Conservation (phyloP, 805 yeast genomes). For the Hanseniaspora singularis region DNA sequence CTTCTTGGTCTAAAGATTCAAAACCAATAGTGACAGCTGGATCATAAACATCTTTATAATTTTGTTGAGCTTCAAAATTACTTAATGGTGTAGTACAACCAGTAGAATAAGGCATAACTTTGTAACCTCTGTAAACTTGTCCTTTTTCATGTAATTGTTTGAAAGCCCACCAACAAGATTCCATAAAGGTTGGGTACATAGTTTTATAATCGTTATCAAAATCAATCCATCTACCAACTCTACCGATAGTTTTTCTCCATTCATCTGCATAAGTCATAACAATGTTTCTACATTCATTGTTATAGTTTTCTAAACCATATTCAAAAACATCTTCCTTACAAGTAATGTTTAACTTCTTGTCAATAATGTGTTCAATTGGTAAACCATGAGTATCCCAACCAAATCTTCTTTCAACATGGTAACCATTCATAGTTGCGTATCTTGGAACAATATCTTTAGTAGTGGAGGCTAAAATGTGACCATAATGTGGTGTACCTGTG, state of each 20-base stretch:
- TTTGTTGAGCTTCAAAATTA: constrained; percentile 96
- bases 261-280: constrained; percentile 95
- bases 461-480: constrained; percentile 93
- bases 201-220: constrained; percentile 98
- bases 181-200: constrained; percentile 91
- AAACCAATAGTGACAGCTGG: constrained; percentile 93
- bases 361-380: constrained; percentile 97
- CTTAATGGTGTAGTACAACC: constrained; percentile 94
- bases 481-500: constrained; percentile 98
- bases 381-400: constrained; percentile 99
- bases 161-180: constrained; percentile 98
- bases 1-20: constrained; percentile 66
- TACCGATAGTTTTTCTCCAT: constrained; percentile 87
- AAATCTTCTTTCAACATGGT: constrained; percentile 88
- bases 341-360: constrained; percentile 87
- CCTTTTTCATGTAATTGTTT: constrained; percentile 73
- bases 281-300: constrained; percentile 87
- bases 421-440: constrained; percentile 95
- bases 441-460: constrained; percentile 95
- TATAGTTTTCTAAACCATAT: constrained; percentile 88
- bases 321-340: constrained; percentile 90
- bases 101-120: constrained; percentile 98
- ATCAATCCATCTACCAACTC: constrained; percentile 98
- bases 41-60: constrained; percentile 92
- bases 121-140: constrained; percentile 83